Percentiles rank a stretch among this genome's conserved stretches.
Evolutionary conservation across 768 basidiomycete species (phyloP).

Genomic region (Trametes meyenii): DNA sequence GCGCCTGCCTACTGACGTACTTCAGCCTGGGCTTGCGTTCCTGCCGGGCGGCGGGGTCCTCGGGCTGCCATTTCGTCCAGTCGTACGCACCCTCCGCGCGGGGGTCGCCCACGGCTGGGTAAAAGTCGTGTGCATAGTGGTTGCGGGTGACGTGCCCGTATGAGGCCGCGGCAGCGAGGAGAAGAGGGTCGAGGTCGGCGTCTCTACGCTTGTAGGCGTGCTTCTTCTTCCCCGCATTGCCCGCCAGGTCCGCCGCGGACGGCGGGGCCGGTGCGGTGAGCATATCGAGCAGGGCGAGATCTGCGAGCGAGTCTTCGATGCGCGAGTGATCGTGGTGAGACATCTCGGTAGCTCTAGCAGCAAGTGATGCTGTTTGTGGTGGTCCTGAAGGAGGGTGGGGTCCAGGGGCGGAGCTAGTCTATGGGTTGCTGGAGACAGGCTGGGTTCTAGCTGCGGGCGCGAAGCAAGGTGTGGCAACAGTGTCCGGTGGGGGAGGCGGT

Average conservation of each 20-base stretch:
- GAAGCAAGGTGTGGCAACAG: background rate
- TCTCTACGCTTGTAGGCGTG: constrained; percentile 60
- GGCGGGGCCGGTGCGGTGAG: constrained; percentile 48
- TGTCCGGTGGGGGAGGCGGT: background rate
- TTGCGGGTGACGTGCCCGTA: constrained; percentile 82
- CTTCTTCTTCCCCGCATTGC: constrained; percentile 33
- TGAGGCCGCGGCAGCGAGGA: constrained; percentile 76
- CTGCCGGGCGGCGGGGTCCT: constrained; percentile 40
- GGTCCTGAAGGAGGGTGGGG: background rate
- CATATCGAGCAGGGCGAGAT: constrained; percentile 66
- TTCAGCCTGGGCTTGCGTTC: constrained; percentile 49
- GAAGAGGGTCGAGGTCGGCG: constrained; percentile 74
- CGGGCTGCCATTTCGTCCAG: constrained; percentile 57
- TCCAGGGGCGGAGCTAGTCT: background rate
- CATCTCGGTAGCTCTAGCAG: constrained; percentile 24
- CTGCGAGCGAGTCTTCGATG: constrained; percentile 41
- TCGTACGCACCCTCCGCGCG: constrained; percentile 57
- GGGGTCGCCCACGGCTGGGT: constrained; percentile 58
- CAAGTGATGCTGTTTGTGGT: background rate
- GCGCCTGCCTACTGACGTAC: constrained; percentile 78
- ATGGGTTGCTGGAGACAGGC: background rate
- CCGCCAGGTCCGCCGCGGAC: constrained; percentile 42
- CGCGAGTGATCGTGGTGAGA: constrained; percentile 30
- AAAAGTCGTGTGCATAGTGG: constrained; percentile 83
- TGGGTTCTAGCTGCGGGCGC: background rate